These are phyloP conservation scores for Yarrowia alimentaria DNA, from an alignment of 805 yeast genomes.

Conservation along the genomic window DNA sequence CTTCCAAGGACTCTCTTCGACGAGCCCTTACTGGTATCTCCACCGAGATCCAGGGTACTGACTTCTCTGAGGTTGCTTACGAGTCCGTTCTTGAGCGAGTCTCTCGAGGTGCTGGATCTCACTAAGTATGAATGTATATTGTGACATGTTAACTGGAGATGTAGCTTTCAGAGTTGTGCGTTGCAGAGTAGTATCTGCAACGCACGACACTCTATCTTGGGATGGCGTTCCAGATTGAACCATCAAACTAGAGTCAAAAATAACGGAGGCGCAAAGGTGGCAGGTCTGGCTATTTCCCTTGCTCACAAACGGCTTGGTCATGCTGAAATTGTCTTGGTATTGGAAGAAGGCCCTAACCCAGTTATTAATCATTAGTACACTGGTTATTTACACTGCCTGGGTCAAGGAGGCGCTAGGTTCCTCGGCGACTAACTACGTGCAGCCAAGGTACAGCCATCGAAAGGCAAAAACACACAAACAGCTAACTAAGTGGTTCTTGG, in stretches of 20 bases:
- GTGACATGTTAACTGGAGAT: slow-evolving; percentile 6
- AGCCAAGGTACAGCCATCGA: slow-evolving; percentile 2
- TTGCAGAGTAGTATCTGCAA: too few relatives aligned
- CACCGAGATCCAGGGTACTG: slow-evolving; percentile 96
- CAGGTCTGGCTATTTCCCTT: too few relatives aligned
- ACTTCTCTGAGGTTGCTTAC: slow-evolving; percentile 92
- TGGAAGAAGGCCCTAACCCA: too few relatives aligned
- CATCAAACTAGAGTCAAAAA: too few relatives aligned
- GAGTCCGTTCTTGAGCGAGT: slow-evolving; percentile 90
- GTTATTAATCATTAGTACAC: too few relatives aligned
- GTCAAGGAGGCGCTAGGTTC: too few relatives aligned
- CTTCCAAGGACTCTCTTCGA: slow-evolving; percentile 97
- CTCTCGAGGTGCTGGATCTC: slow-evolving; percentile 73
- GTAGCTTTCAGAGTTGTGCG: slow-evolving; percentile 13
- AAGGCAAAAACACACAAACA: slow-evolving; percentile 1
- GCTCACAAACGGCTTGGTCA: too few relatives aligned
- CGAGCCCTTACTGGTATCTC: slow-evolving; percentile 95
- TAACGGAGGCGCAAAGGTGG: too few relatives aligned
- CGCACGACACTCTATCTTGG: too few relatives aligned
- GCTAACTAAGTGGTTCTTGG: slow-evolving; percentile 14
- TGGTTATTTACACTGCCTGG: too few relatives aligned
- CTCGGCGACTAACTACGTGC: slow-evolving; percentile 2
- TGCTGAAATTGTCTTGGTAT: too few relatives aligned
- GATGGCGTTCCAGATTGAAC: too few relatives aligned
- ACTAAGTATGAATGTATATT: slow-evolving; percentile 38